These are phyloP conservation scores for Hymenotorrendiella dingleyae DNA, from an alignment of 2,329 filamentous ascomycete genomes.

Conservation along the genomic window DNA sequence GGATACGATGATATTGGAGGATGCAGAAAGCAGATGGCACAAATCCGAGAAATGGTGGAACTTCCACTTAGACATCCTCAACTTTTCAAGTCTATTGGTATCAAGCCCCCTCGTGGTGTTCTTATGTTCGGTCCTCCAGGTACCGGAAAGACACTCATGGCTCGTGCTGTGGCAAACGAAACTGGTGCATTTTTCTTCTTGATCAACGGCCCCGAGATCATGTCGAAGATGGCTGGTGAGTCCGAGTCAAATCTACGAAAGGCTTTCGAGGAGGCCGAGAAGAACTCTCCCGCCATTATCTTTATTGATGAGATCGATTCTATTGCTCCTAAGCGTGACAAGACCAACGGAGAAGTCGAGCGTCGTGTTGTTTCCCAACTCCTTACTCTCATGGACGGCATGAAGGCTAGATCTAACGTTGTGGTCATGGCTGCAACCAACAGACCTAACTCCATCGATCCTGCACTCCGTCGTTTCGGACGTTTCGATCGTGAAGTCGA, in stretches of 20 bases:
- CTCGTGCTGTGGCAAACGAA: slow-evolving; percentile 96
- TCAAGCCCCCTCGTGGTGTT: slow-evolving; percentile 98
- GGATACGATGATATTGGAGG: slow-evolving; percentile 99
- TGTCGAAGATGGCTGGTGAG: slow-evolving; percentile 99
- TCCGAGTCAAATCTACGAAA: slow-evolving; percentile 97
- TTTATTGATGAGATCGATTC: slow-evolving; percentile 99
- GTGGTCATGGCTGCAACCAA: slow-evolving; percentile 99
- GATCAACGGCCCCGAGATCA: slow-evolving; percentile 98
- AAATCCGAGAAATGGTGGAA: slow-evolving; percentile 98
- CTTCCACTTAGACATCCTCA: slow-evolving; percentile 93
- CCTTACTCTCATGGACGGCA: slow-evolving; percentile 96
- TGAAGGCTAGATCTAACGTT: slow-evolving; percentile 98
- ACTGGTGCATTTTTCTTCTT: slow-evolving; percentile 99
- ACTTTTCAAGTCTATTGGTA: slow-evolving; percentile 99
- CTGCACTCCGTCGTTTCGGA: slow-evolving; percentile 92
- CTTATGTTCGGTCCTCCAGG: slow-evolving; percentile 93
- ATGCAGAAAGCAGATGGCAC: slow-evolving; percentile 99
- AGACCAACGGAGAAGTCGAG: slow-evolving; percentile 99
- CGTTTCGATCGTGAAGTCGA: slow-evolving; percentile 99
- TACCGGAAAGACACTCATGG: slow-evolving; percentile 99
- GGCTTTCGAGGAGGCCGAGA: slow-evolving; percentile 99
- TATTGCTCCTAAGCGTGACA: slow-evolving; percentile 98
- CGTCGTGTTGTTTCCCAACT: slow-evolving; percentile 97
- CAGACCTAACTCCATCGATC: slow-evolving; percentile 97
- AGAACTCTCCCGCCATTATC: slow-evolving; percentile 98